A percentile compares a stretch with the other conserved stretches of the same genome.
phyloP scores from a whole-genome alignment of 108 stramenopile species.

The Chaetoceros tenuissimus region DNA sequence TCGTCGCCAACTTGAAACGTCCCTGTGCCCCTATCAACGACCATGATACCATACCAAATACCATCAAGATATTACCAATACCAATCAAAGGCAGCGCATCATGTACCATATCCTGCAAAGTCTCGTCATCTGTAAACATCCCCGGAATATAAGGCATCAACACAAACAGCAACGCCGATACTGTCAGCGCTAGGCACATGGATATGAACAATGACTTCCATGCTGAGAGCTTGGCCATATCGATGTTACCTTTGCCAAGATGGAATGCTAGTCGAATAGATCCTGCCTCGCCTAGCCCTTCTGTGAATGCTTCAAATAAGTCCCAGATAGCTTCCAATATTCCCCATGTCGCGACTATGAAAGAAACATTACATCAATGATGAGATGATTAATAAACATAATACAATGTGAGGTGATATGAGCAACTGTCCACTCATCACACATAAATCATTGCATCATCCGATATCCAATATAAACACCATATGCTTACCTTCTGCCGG shows the following conservation, averaged over 20 bases:
- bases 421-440: too few species aligned
- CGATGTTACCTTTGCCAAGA: constrained; percentile 41
- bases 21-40: constrained; percentile 52
- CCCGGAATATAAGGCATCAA: constrained; percentile 26
- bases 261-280: constrained; percentile 49
- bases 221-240: constrained; percentile 28
- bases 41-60: constrained; percentile 43
- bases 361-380: constrained; percentile 28
- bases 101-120: constrained; percentile 17
- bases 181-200: too few species aligned
- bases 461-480: too few species aligned
- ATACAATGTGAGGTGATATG: too few species aligned
- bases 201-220: too few species aligned
- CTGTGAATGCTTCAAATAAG: constrained; percentile 20
- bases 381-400: not conserved
- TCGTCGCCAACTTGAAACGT: constrained; percentile 44
- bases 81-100: constrained; percentile 26
- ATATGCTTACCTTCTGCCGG: constrained; percentile 19
- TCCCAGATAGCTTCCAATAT: constrained; percentile 10
- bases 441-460: too few species aligned
- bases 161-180: constrained; percentile 19
- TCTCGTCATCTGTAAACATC: constrained; percentile 23
- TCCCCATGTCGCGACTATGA: constrained; percentile 58
- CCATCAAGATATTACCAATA: constrained; percentile 41
- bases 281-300: constrained; percentile 45